phyloP scores from a whole-genome alignment of 2,329 filamentous ascomycete species.

The Penicillium expansum region DNA sequence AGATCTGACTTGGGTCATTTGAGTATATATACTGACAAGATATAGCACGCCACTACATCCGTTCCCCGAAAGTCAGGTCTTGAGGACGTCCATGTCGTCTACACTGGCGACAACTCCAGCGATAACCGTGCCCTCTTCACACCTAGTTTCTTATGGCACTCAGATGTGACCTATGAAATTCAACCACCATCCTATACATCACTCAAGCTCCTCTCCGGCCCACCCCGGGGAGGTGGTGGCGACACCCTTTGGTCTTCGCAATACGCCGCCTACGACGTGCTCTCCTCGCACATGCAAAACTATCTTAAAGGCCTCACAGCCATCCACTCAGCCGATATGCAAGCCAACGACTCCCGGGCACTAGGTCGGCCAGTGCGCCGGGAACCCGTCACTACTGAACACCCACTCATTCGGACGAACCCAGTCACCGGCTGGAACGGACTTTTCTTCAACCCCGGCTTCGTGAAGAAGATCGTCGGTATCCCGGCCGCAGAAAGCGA shows the following conservation, averaged over 20 bases:
- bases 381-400: constrained; percentile 53
- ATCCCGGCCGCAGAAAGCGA: constrained; percentile 57
- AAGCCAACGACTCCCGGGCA: constrained; percentile 51
- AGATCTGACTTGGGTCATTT: not conserved
- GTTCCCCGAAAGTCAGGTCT: constrained; percentile 50
- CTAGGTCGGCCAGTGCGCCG: constrained; percentile 53
- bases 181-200: constrained; percentile 59
- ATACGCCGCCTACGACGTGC: constrained; percentile 58
- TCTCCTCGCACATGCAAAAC: constrained; percentile 56
- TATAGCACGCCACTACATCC: constrained; percentile 53
- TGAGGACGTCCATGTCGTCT: constrained; percentile 58
- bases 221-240: constrained; percentile 55
- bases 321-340: constrained; percentile 54
- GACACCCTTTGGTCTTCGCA: constrained; percentile 59
- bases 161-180: constrained; percentile 57
- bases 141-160: constrained; percentile 56
- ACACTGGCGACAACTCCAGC: constrained; percentile 51
- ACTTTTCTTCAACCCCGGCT: constrained; percentile 59
- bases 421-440: constrained; percentile 63
- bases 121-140: constrained; percentile 56
- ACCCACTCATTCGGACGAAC: constrained; percentile 59
- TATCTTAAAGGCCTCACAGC: constrained; percentile 59
- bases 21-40: constrained; percentile 5
- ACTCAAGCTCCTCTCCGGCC: constrained; percentile 54
- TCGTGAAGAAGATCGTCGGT: constrained; percentile 58